phyloP scores from a whole-genome alignment of 352 stramenopile species.

The Salisapilia sapeloensis region DNA sequence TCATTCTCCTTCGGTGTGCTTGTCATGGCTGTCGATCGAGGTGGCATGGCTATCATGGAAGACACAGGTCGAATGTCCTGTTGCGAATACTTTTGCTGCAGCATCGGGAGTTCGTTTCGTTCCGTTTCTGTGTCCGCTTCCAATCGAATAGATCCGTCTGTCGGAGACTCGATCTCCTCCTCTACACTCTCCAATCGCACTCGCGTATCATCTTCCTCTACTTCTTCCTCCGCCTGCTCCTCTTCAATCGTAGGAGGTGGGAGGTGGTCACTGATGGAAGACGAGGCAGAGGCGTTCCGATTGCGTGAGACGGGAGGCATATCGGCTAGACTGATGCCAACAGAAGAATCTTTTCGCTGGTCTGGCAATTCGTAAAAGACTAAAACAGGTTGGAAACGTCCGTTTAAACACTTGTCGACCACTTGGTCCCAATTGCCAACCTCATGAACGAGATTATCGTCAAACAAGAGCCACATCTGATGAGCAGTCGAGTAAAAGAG shows the following conservation, averaged over 20 bases:
- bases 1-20: conserved; percentile 21
- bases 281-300: conserved; percentile 39
- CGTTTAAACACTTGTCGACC: conserved; percentile 53
- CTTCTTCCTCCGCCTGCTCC: conserved; percentile 17
- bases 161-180: too few species aligned
- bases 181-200: conserved; percentile 10
- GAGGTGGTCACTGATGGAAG: conserved; percentile 28
- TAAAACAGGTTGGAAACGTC: conserved; percentile 66
- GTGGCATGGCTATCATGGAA: conserved; percentile 59
- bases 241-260: conserved; percentile 35
- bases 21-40: conserved; percentile 63
- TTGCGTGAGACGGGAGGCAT: conserved; percentile 14
- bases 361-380: conserved; percentile 77
- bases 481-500: conserved; percentile 75
- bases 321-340: conserved; percentile 26
- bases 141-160: too few species aligned
- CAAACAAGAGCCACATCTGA: conserved; percentile 78
- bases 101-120: conserved; percentile 30
- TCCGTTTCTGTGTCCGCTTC: conserved; percentile 23
- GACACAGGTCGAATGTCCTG: conserved; percentile 70
- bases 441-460: conserved; percentile 62
- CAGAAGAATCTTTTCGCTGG: conserved; percentile 65
- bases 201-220: neutral
- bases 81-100: conserved; percentile 22
- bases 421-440: conserved; percentile 62